Evolutionary conservation across 2,329 filamentous ascomycete genomes (phyloP).

Genomic region (Botryotinia convoluta): DNA sequence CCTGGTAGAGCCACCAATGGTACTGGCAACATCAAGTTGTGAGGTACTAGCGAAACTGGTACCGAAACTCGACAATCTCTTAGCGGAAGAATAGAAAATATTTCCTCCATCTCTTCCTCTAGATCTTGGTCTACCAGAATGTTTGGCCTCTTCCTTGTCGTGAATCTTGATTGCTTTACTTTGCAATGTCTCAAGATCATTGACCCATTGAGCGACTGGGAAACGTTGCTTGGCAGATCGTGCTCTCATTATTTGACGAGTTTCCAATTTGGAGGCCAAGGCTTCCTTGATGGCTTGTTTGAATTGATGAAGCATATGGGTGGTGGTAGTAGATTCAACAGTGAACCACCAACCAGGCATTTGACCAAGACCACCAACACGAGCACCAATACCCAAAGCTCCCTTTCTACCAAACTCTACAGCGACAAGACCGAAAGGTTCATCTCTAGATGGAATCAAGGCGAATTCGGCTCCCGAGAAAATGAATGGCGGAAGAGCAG

Average conservation of each 20-base stretch:
- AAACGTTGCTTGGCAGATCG: slow-evolving; percentile 64
- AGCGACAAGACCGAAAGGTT: slow-evolving; percentile 66
- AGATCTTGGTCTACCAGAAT: slow-evolving; percentile 19
- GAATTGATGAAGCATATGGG: slow-evolving; percentile 63
- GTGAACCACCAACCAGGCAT: slow-evolving; percentile 74
- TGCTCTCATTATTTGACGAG: slow-evolving; percentile 61
- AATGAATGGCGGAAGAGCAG: slow-evolving; percentile 62
- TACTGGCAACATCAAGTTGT: slow-evolving; percentile 20
- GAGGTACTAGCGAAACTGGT: slow-evolving; percentile 16
- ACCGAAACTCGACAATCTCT: slow-evolving; percentile 18
- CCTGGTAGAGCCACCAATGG: slow-evolving; percentile 5
- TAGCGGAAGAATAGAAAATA: not conserved
- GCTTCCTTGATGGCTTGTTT: slow-evolving; percentile 61
- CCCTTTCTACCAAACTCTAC: slow-evolving; percentile 69
- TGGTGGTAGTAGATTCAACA: slow-evolving; percentile 61
- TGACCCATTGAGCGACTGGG: slow-evolving; percentile 65
- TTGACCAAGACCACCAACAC: slow-evolving; percentile 65
- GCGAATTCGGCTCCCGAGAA: slow-evolving; percentile 68
- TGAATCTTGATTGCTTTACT: slow-evolving; percentile 51
- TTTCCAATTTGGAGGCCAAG: slow-evolving; percentile 53
- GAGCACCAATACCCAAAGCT: slow-evolving; percentile 62
- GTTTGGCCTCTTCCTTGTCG: slow-evolving; percentile 17
- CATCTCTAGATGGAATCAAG: slow-evolving; percentile 65
- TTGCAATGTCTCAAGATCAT: slow-evolving; percentile 62
- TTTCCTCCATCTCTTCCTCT: slow-evolving; percentile 17